Conservation (phyloP, 352 stramenopile genomes). For the Pythium plurisporium region DNA sequence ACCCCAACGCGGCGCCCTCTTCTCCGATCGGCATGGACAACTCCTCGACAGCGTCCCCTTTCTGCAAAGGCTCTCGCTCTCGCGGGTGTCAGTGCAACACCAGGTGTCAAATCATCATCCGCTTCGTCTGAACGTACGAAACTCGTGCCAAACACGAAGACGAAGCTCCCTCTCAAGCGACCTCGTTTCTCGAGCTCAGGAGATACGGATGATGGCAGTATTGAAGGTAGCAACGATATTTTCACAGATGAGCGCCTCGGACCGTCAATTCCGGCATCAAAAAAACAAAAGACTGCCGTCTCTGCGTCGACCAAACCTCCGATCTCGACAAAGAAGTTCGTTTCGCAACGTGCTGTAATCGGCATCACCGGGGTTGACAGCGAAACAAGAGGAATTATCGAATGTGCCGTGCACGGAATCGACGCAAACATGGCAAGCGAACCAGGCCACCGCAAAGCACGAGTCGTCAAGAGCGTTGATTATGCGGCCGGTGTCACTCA, state of each 20-base stretch:
- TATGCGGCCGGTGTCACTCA: constrained; percentile 71
- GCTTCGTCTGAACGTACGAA: neutral
- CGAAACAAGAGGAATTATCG: constrained; percentile 51
- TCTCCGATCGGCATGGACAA: neutral
- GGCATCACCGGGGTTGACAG: constrained; percentile 68
- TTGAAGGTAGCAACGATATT: constrained; percentile 10
- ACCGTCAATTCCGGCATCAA: constrained; percentile 4
- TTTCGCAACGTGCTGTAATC: constrained; percentile 47
- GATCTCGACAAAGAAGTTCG: constrained; percentile 8
- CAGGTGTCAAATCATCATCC: neutral
- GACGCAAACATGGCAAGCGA: constrained; percentile 55
- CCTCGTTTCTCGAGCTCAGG: constrained; percentile 4
- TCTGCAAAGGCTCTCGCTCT: neutral
- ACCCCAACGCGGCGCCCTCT: constrained; percentile 1
- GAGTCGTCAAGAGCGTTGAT: constrained; percentile 76
- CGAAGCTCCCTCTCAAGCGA: constrained; percentile 6
- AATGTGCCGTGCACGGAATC: constrained; percentile 76
- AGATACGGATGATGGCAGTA: constrained; percentile 4
- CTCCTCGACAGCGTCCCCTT: neutral
- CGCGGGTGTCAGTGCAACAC: neutral
- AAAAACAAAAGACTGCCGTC: constrained; percentile 8
- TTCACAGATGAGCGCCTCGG: constrained; percentile 6
- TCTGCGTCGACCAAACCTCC: neutral
- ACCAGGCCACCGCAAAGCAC: constrained; percentile 48
- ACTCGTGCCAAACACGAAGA: neutral